These are phyloP conservation scores for Tetratostichococcus sp. DNA, from an alignment of 139 green algal species.

Conservation along the genomic window DNA sequence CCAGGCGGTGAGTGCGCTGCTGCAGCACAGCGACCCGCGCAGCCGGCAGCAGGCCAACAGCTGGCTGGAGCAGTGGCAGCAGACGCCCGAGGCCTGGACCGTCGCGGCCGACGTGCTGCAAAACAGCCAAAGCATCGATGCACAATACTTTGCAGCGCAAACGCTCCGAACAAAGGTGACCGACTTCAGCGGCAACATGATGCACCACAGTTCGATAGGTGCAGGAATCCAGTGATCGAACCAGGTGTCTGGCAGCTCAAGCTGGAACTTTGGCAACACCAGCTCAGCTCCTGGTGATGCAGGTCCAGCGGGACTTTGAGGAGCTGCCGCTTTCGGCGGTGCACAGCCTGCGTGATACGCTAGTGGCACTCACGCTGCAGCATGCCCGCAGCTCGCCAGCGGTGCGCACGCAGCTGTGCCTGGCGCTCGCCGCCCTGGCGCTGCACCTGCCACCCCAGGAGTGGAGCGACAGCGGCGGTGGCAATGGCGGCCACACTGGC, in stretches of 20 bases:
- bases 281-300: too few relatives aligned
- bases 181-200: too few relatives aligned
- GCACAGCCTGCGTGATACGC: constrained; percentile 57
- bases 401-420: constrained; percentile 84
- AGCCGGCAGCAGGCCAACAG: constrained; percentile 62
- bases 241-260: too few relatives aligned
- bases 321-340: constrained; percentile 69
- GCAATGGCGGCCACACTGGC: background rate
- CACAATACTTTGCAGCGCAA: constrained; percentile 83
- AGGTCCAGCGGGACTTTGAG: constrained; percentile 88
- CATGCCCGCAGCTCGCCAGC: constrained; percentile 44
- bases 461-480: constrained; percentile 42
- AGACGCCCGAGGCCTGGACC: constrained; percentile 61
- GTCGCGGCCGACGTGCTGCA: constrained; percentile 72
- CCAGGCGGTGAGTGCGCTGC: constrained; percentile 76
- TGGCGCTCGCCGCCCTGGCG: constrained; percentile 74
- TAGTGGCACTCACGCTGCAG: constrained; percentile 71
- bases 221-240: too few relatives aligned
- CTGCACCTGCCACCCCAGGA: constrained; percentile 60
- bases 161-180: constrained; percentile 90
- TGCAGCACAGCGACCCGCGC: constrained; percentile 56
- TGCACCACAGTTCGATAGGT: too few relatives aligned
- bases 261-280: too few relatives aligned
- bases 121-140: constrained; percentile 58
- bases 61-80: constrained; percentile 85